A percentile compares a stretch with the other conserved stretches of the same genome.
Conservation (phyloP, 805 yeast genomes). For the Kodamaea sagamina region DNA sequence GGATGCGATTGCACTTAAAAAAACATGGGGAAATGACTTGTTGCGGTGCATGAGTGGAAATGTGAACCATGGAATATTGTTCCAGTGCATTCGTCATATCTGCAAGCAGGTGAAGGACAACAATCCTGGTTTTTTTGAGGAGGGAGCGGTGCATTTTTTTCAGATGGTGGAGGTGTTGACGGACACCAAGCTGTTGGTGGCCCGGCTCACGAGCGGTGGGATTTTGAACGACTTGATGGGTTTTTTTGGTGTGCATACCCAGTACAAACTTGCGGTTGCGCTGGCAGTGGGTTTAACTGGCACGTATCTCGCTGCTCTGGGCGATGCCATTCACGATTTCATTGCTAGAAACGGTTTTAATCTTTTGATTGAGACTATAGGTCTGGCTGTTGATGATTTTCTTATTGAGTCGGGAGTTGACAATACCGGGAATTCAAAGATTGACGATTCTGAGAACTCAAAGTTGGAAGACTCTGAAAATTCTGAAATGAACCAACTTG, state of each 20-base stretch:
- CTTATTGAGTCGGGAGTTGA: too few species aligned
- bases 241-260: constrained; percentile 54
- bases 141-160: constrained; percentile 57
- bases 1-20: constrained; percentile 66
- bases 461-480: too few species aligned
- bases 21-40: constrained; percentile 73
- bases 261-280: constrained; percentile 50
- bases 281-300: constrained; percentile 59
- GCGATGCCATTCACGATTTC: constrained; percentile 61
- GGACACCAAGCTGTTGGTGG: constrained; percentile 54
- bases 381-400: constrained; percentile 69
- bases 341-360: constrained; percentile 67
- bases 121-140: constrained; percentile 21
- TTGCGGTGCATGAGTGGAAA: constrained; percentile 80
- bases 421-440: too few species aligned
- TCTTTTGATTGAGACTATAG: constrained; percentile 58
- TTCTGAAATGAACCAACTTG: too few species aligned
- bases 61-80: constrained; percentile 79
- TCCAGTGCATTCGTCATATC: constrained; percentile 69
- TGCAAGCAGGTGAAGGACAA: constrained; percentile 43
- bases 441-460: too few species aligned
- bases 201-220: constrained; percentile 73
- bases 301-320: constrained; percentile 41
- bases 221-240: constrained; percentile 64
- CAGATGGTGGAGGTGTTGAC: constrained; percentile 63